A percentile compares a stretch with the other conserved stretches of the same genome.
Evolutionary conservation across 2,329 filamentous ascomycete species (phyloP).

Genomic region (Phialophora chinensis): DNA sequence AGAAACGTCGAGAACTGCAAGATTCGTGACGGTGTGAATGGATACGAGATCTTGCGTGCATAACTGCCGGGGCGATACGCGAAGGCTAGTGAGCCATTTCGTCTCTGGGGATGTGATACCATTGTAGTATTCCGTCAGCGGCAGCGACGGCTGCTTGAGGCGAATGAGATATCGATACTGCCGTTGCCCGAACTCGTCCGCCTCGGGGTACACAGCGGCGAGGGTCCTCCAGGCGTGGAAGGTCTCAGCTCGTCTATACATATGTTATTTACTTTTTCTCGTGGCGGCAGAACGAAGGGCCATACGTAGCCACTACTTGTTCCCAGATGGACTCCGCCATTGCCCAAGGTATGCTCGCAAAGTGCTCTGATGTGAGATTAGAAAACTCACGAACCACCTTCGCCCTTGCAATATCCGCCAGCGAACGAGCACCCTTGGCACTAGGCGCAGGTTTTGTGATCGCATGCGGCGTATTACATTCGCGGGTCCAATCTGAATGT

Average conservation of each 20-base stretch:
- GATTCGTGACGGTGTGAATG: conserved; percentile 48
- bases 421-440: conserved; percentile 32
- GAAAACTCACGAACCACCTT: conserved; percentile 45
- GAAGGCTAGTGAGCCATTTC: conserved; percentile 47
- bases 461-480: conserved; percentile 30
- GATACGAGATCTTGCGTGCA: conserved; percentile 47
- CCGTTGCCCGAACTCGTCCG: conserved; percentile 43
- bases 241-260: conserved; percentile 41
- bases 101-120: conserved; percentile 44
- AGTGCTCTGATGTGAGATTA: conserved; percentile 44
- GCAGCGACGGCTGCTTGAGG: conserved; percentile 42
- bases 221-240: conserved; percentile 54
- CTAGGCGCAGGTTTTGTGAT: conserved; percentile 18
- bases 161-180: conserved; percentile 43
- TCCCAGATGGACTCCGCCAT: conserved; percentile 51
- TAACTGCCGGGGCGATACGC: conserved; percentile 44
- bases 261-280: conserved; percentile 1
- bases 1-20: conserved; percentile 48
- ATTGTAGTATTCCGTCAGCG: conserved; percentile 46
- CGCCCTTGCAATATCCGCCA: conserved; percentile 33
- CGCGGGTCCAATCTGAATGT: conserved; percentile 35
- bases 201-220: conserved; percentile 45
- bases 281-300: conserved; percentile 22
- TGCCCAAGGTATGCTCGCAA: conserved; percentile 48
- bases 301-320: conserved; percentile 45